Percentiles rank a stretch among this genome's conserved stretches.
These are phyloP conservation scores for Hymenoscyphus scutula DNA, from an alignment of 2,329 filamentous ascomycete species.

Conservation along the genomic window DNA sequence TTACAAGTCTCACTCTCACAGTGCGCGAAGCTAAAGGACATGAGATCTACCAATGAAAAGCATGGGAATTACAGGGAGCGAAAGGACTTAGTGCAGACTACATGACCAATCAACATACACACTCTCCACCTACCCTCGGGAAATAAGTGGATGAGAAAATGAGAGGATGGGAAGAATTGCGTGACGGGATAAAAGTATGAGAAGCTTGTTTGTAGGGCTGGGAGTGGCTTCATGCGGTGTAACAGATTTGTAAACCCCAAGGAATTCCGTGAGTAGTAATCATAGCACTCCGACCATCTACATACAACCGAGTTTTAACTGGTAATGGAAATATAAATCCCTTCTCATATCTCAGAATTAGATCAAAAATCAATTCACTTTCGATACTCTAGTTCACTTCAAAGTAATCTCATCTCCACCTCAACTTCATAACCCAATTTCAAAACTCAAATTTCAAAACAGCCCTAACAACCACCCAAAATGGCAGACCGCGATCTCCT, in stretches of 20 bases:
- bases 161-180: background rate
- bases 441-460: background rate
- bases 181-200: background rate
- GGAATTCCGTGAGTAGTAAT: background rate
- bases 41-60: too few species aligned
- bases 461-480: background rate
- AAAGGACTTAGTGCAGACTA: background rate
- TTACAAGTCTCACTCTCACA: too few species aligned
- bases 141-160: background rate
- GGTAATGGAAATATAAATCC: background rate
- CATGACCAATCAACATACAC: background rate
- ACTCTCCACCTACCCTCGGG: background rate
- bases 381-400: background rate
- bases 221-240: background rate
- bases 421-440: background rate
- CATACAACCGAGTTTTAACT: background rate
- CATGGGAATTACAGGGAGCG: background rate
- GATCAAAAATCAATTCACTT: background rate
- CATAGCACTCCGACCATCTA: background rate
- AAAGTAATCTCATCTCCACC: background rate
- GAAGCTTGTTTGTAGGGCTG: background rate
- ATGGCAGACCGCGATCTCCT: slow-evolving; percentile 3
- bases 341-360: background rate
- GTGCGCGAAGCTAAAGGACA: too few species aligned
- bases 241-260: background rate